phyloP scores from a whole-genome alignment of 805 yeast species.

The Saturnispora halmiae region DNA sequence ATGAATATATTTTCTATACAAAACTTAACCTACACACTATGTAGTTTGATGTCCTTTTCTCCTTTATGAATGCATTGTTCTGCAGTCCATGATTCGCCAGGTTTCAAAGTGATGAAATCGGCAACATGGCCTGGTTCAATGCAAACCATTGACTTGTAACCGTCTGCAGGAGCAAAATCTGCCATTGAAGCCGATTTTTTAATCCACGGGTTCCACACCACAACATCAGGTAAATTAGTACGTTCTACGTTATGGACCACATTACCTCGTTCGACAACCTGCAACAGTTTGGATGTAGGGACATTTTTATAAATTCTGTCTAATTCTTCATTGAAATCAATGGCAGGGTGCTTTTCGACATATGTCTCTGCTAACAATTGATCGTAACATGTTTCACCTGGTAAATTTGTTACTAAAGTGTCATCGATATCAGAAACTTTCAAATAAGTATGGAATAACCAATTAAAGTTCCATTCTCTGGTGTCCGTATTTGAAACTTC shows the following conservation, averaged over 20 bases:
- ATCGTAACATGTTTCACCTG: conserved; percentile 65
- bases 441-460: conserved; percentile 91
- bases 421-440: conserved; percentile 69
- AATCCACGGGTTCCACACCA: conserved; percentile 98
- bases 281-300: conserved; percentile 44
- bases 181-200: conserved; percentile 73
- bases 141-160: conserved; percentile 83
- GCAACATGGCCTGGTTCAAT: conserved; percentile 89
- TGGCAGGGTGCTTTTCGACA: conserved; percentile 65
- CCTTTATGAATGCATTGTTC: conserved; percentile 50
- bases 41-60: conserved; percentile 31
- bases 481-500: conserved; percentile 67
- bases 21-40: conserved; percentile 7
- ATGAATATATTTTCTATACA: too few relatives aligned
- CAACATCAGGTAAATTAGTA: conserved; percentile 50
- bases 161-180: conserved; percentile 81
- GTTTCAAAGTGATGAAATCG: conserved; percentile 50
- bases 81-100: conserved; percentile 74
- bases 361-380: conserved; percentile 59
- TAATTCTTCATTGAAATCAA: conserved; percentile 65
- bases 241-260: conserved; percentile 63
- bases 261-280: conserved; percentile 61
- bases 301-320: conserved; percentile 77
- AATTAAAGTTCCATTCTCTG: conserved; percentile 71
- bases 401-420: conserved; percentile 65